These are phyloP conservation scores for Arctium lappa DNA, from an alignment of 129 eudicot genomes.

Conservation along the genomic window DNA sequence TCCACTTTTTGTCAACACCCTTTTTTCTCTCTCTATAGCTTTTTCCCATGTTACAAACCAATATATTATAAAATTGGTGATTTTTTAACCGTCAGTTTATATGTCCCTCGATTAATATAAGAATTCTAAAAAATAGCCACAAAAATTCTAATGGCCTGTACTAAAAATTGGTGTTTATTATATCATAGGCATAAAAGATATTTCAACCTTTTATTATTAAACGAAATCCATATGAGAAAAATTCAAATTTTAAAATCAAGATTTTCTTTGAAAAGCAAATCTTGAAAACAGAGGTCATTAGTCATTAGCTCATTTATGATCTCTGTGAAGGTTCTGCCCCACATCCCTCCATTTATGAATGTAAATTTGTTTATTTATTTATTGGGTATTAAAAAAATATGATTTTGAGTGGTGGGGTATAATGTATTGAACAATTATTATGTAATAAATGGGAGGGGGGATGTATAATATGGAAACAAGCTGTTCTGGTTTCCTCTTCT, in stretches of 20 bases:
- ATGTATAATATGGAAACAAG: conserved; percentile 21
- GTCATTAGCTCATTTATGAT: background rate
- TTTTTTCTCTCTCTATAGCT: conserved; percentile 10
- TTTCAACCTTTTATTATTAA: conserved; percentile 14
- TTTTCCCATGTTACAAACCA: conserved; percentile 21
- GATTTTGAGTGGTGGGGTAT: conserved; percentile 6
- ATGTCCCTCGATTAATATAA: too few species aligned
- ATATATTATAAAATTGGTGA: background rate
- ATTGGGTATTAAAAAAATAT: background rate
- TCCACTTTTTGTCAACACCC: conserved; percentile 15
- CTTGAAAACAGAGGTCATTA: conserved; percentile 20
- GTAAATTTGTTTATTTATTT: background rate
- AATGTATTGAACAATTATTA: conserved; percentile 23
- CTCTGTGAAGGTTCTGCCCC: conserved; percentile 3
- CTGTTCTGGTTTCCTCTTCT: conserved; percentile 25
- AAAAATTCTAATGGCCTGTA: too few species aligned
- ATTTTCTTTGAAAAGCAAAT: background rate
- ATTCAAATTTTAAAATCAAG: background rate
- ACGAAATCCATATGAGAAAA: background rate
- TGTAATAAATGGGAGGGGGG: conserved; percentile 19
- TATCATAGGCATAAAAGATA: background rate
- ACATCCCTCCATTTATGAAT: conserved; percentile 11
- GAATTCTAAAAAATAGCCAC: too few species aligned
- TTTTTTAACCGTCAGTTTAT: too few species aligned
- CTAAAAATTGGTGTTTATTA: too few species aligned